A percentile compares a stretch with the other conserved stretches of the same genome.
Conservation (phyloP, 352 stramenopile genomes). For the Phytophthora hibernalis region DNA sequence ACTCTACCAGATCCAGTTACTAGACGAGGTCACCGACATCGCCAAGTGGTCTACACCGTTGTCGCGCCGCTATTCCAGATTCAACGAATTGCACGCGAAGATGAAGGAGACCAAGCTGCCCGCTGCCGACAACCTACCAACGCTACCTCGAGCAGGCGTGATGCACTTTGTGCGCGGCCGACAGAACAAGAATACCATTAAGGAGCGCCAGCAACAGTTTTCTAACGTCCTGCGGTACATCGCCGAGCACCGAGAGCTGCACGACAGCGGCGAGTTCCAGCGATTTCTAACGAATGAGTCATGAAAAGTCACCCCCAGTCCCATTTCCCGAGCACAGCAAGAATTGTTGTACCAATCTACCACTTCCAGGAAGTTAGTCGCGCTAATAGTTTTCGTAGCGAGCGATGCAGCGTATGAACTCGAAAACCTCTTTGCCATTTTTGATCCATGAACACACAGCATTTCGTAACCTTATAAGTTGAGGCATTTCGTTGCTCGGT, state of each 20-base stretch:
- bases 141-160: slow-evolving; percentile 46
- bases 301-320: background rate
- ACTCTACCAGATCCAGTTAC: slow-evolving; percentile 50
- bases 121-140: slow-evolving; percentile 40
- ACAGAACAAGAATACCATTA: slow-evolving; percentile 52
- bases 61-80: slow-evolving; percentile 58
- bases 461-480: no score
- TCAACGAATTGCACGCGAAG: slow-evolving; percentile 59
- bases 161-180: slow-evolving; percentile 56
- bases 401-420: slow-evolving; percentile 26
- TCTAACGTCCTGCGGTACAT: slow-evolving; percentile 58
- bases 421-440: slow-evolving; percentile 4
- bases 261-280: slow-evolving; percentile 55
- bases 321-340: slow-evolving; percentile 18
- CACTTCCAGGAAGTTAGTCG: slow-evolving; percentile 23
- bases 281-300: slow-evolving; percentile 46
- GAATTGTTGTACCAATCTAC: slow-evolving; percentile 25
- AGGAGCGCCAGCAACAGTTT: slow-evolving; percentile 57
- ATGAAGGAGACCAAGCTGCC: slow-evolving; percentile 45
- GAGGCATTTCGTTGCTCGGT: slow-evolving; percentile 10
- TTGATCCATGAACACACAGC: background rate
- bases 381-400: slow-evolving; percentile 18
- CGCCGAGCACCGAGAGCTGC: slow-evolving; percentile 42
- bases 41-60: slow-evolving; percentile 41
- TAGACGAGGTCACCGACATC: slow-evolving; percentile 33